Evolutionary conservation across 805 yeast species (phyloP).

Genomic region (Crinitomyces ghanaensis): DNA sequence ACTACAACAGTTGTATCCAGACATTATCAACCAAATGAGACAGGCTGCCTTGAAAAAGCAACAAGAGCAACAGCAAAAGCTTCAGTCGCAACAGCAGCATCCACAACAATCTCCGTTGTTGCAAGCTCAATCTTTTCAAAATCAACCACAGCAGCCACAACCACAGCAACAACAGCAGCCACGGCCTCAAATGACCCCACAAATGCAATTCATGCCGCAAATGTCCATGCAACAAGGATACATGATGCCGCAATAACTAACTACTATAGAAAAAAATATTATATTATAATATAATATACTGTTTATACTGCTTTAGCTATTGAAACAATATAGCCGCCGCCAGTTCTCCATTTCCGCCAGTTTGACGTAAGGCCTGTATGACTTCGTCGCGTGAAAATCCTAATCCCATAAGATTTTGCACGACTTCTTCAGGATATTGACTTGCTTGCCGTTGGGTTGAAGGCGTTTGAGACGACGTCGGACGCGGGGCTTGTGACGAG

Average conservation of each 20-base stretch:
- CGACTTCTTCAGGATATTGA: conserved; percentile 24
- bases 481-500: conserved; percentile 1
- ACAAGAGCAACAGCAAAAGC: conserved; percentile 16
- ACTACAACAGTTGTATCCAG: conserved; percentile 24
- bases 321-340: conserved; percentile 72
- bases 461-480: conserved; percentile 1
- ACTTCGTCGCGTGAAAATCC: conserved; percentile 66
- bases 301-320: neutral
- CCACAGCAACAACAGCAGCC: neutral
- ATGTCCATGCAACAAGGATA: too few species aligned
- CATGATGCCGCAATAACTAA: too few species aligned
- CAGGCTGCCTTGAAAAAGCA: conserved; percentile 16
- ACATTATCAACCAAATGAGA: conserved; percentile 14
- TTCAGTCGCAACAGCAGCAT: conserved; percentile 16
- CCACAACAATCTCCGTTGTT: conserved; percentile 8
- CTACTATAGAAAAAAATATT: too few species aligned
- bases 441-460: conserved; percentile 6
- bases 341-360: conserved; percentile 69
- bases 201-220: too few species aligned
- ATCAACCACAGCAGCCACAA: neutral
- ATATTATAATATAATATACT: too few species aligned
- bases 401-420: conserved; percentile 43
- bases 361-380: conserved; percentile 46
- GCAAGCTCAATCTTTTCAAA: neutral
- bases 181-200: too few species aligned